A percentile compares a stretch with the other conserved stretches of the same genome.
Evolutionary conservation across 257 asterid species (phyloP).

Genomic region (Craterostigma plantagineum): DNA sequence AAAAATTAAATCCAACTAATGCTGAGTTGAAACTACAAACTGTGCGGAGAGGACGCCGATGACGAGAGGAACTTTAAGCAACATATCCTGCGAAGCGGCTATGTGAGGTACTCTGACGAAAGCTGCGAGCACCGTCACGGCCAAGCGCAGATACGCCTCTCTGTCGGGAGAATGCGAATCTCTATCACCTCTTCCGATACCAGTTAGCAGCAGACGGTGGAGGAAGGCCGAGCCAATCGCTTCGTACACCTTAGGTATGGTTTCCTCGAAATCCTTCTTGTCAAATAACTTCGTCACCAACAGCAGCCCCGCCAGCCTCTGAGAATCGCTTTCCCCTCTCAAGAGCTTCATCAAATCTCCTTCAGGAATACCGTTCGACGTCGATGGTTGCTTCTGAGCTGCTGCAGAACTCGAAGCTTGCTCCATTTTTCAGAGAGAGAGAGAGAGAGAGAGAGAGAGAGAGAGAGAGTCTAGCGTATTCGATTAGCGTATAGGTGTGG

Average conservation of each 20-base stretch:
- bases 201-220: slow-evolving; percentile 62
- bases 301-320: slow-evolving; percentile 72
- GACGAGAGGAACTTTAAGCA: slow-evolving; percentile 33
- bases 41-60: slow-evolving; percentile 29
- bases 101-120: slow-evolving; percentile 56
- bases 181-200: slow-evolving; percentile 24
- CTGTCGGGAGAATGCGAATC: slow-evolving; percentile 22
- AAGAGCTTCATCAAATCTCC: slow-evolving; percentile 51
- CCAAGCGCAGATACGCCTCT: slow-evolving; percentile 51
- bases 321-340: slow-evolving; percentile 61
- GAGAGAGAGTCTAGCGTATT: too few relatives aligned
- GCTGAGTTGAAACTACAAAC: slow-evolving; percentile 17
- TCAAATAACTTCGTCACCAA: slow-evolving; percentile 54
- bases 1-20: not conserved
- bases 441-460: too few relatives aligned
- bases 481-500: too few relatives aligned
- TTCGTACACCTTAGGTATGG: slow-evolving; percentile 40
- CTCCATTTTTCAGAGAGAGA: too few relatives aligned
- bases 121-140: slow-evolving; percentile 53
- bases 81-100: slow-evolving; percentile 56
- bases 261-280: slow-evolving; percentile 32
- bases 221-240: slow-evolving; percentile 62
- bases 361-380: not conserved
- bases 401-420: too few relatives aligned
- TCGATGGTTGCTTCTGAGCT: too few relatives aligned